These are phyloP conservation scores for Ophiocordyceps camponoti-saundersi DNA, from an alignment of 2,329 filamentous ascomycete species.

Conservation along the genomic window DNA sequence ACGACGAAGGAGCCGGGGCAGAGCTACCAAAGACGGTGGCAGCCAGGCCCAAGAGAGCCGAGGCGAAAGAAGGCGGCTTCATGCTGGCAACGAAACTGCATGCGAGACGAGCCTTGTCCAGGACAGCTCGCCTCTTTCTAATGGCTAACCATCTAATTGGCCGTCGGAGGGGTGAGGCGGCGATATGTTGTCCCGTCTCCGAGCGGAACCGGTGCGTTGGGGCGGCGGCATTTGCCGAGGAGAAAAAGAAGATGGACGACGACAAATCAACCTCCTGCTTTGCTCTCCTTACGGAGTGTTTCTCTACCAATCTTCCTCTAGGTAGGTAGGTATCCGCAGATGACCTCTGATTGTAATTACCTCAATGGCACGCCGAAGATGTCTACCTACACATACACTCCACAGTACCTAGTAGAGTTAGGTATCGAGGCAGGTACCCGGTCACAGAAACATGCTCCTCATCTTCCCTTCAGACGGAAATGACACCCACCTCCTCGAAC, in stretches of 20 bases:
- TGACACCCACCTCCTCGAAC: too few species aligned
- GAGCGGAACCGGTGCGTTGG: neutral
- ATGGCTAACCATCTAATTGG: neutral
- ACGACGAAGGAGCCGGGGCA: conserved; percentile 20
- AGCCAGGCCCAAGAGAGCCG: conserved; percentile 42
- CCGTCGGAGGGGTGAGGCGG: neutral
- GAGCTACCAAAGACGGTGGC: conserved; percentile 24
- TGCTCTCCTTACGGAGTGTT: too few species aligned
- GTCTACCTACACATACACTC: too few species aligned
- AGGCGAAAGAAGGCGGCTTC: conserved; percentile 30
- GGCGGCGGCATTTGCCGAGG: neutral
- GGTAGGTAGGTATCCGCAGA: too few species aligned
- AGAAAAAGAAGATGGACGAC: neutral
- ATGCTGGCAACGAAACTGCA: conserved; percentile 12
- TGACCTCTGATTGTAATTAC: too few species aligned
- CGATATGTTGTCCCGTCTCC: neutral
- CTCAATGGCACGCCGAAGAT: too few species aligned
- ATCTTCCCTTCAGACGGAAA: too few species aligned
- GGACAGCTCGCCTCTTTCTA: neutral
- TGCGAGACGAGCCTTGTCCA: neutral
- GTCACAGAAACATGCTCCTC: too few species aligned
- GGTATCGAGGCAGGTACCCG: neutral
- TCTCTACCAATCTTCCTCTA: too few species aligned
- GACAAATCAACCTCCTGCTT: neutral
- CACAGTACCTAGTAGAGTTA: too few species aligned